Evolutionary conservation across 805 yeast species (phyloP).

Genomic region (Candida insectalens): DNA sequence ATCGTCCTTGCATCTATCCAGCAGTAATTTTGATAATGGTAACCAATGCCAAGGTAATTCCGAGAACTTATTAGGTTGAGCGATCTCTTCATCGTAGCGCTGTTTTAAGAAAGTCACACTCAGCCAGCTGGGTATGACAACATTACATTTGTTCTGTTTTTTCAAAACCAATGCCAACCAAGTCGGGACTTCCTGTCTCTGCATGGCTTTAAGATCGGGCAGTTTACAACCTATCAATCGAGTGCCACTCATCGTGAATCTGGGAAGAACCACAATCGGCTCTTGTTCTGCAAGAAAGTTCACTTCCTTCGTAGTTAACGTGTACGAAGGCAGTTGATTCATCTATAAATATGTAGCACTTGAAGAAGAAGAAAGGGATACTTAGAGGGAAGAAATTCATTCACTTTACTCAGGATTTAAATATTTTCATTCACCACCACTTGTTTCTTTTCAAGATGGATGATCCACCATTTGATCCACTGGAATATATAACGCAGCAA

Average conservation of each 20-base stretch:
- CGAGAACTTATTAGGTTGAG: constrained; percentile 49
- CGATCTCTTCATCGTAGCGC: constrained; percentile 58
- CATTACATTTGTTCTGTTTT: constrained; percentile 76
- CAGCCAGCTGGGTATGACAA: constrained; percentile 84
- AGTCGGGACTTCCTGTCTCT: constrained; percentile 61
- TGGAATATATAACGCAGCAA: background rate
- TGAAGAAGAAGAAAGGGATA: too few relatives aligned
- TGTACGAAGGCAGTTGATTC: constrained; percentile 31
- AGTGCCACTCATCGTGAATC: constrained; percentile 58
- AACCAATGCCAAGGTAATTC: constrained; percentile 84
- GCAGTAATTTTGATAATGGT: constrained; percentile 61
- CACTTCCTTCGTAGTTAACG: constrained; percentile 68
- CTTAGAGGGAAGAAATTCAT: too few relatives aligned
- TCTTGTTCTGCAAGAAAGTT: constrained; percentile 83
- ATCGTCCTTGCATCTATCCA: constrained; percentile 69
- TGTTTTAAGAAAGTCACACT: constrained; percentile 40
- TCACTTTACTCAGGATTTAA: too few relatives aligned
- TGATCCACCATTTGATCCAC: background rate
- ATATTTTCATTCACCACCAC: too few relatives aligned
- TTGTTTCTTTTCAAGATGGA: too few relatives aligned
- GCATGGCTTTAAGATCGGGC: constrained; percentile 57
- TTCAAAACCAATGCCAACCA: constrained; percentile 85
- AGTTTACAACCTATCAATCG: constrained; percentile 51
- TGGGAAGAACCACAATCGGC: constrained; percentile 62
- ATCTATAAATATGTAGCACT: too few relatives aligned